A percentile compares a stretch with the other conserved stretches of the same genome.
Conservation (phyloP, 2,329 filamentous ascomycete genomes). For the Cladobotryum protrusum region DNA sequence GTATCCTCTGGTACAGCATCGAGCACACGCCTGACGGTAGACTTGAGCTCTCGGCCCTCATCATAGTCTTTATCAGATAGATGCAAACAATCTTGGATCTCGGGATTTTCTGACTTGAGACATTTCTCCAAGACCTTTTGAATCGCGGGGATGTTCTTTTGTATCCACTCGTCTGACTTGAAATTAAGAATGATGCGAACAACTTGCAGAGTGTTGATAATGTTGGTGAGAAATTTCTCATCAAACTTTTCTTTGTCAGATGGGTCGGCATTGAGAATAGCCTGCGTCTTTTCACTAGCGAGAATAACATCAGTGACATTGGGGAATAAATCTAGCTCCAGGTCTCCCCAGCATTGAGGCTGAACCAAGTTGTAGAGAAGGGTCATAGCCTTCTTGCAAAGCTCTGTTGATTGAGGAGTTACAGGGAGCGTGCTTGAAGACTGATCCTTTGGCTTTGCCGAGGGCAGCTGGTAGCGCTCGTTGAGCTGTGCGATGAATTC, state of each 20-base stretch:
- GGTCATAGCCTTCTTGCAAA: constrained; percentile 77
- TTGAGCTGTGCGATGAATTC: constrained; percentile 88
- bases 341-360: constrained; percentile 81
- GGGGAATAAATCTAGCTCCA: constrained; percentile 85
- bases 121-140: constrained; percentile 89
- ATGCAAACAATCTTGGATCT: constrained; percentile 90
- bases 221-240: constrained; percentile 76
- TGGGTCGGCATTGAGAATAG: constrained; percentile 52
- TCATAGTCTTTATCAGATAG: constrained; percentile 63
- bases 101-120: constrained; percentile 78
- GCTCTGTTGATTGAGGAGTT: constrained; percentile 59
- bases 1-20: constrained; percentile 77
- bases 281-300: constrained; percentile 68
- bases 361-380: constrained; percentile 81
- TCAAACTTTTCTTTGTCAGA: constrained; percentile 66
- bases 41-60: constrained; percentile 63
- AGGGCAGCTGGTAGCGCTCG: constrained; percentile 75
- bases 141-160: constrained; percentile 67
- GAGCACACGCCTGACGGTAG: constrained; percentile 74
- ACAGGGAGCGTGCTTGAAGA: constrained; percentile 38
- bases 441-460: constrained; percentile 57
- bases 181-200: constrained; percentile 82
- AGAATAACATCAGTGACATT: constrained; percentile 85
- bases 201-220: constrained; percentile 91
- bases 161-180: constrained; percentile 86